Conservation (phyloP, 768 basidiomycete species). For the Naganishia vaughanmartiniae region DNA sequence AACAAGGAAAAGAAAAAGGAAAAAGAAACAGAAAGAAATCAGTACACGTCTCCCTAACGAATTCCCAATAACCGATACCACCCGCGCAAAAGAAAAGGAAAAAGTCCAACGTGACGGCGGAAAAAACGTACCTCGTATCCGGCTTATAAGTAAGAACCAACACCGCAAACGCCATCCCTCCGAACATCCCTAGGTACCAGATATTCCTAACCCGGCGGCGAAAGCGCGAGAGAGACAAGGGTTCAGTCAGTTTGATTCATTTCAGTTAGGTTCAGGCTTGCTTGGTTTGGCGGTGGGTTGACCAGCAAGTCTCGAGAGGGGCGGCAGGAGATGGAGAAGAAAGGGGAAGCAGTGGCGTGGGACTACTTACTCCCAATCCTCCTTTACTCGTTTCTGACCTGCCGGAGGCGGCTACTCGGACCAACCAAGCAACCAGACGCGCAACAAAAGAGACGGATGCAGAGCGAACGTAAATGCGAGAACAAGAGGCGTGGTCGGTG, state of each 20-base stretch:
- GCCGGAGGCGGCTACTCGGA: slow-evolving; percentile 64
- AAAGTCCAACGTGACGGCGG: not conserved
- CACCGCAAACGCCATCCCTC: slow-evolving; percentile 70
- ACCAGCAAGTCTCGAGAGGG: too few relatives aligned
- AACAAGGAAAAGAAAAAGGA: too few relatives aligned
- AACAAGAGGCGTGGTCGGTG: too few relatives aligned
- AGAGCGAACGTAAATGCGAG: not conserved
- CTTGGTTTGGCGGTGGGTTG: too few relatives aligned
- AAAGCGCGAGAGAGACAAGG: too few relatives aligned
- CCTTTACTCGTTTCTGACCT: slow-evolving; percentile 80
- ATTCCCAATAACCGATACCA: too few relatives aligned
- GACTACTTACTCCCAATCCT: slow-evolving; percentile 68
- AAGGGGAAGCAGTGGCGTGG: not conserved
- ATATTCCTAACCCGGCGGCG: slow-evolving; percentile 53
- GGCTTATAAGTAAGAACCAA: slow-evolving; percentile 87
- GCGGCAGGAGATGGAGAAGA: not conserved
- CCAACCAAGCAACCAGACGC: slow-evolving; percentile 23
- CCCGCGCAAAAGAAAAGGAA: not conserved
- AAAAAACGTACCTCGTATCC: slow-evolving; percentile 58
- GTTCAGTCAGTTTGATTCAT: too few relatives aligned
- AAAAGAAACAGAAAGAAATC: too few relatives aligned
- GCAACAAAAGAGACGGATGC: not conserved
- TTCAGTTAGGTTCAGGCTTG: too few relatives aligned
- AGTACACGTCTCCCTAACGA: too few relatives aligned
- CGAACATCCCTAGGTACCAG: slow-evolving; percentile 90